Base-by-base conservation (phyloP, 1,139 yeast species). In the Kurtzmaniella quercitrusa region DNA sequence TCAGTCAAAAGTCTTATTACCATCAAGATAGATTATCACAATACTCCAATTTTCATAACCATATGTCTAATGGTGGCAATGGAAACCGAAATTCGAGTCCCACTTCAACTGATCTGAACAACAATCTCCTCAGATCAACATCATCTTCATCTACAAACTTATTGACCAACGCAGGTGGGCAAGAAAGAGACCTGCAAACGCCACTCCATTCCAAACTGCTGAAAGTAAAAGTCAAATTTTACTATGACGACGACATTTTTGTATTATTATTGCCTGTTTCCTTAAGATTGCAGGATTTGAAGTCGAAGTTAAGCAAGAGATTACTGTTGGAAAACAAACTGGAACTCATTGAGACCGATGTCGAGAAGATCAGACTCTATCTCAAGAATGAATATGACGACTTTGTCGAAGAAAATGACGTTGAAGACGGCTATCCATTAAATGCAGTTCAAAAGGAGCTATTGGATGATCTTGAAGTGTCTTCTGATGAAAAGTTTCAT, bases 191-290 rank as follows among this genome's bases (percentile, higher is more conserved):
- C 45, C 41, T 19, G 19, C 53, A 40, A 48, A 45, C 39, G 37
- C 18, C 16, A 16, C 36, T 12, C 6, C 33, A 31, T 12, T 44
- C 54, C 44, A 53, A 40, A 50, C 48, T 10, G 10, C 16, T 60
- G 45, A 73, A 67, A 63, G 80, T 68, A 52, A 93, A 82, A 68
- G 85, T 81, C 40, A 93, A 93, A 63, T 90, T 93, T 52, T 91
- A 86, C 62, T 87, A 82, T 57, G 83, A 83, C 47, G 96, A 90
- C 55, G 98, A 91, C 60, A 85, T 91, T 23, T 89, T 93, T 70
- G 98, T 96, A 8, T 73, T 93, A 45, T 72, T 88, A 46, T 78
- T 93, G 40, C 86, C 91, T 11, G 65, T 77, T 5, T 76, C 74
- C 50, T 78, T 84, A 41, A 68, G 82, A 3, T 71, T 85, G 45